Evolutionary conservation across 768 basidiomycete genomes (phyloP).

Genomic region (Trametes elegans): DNA sequence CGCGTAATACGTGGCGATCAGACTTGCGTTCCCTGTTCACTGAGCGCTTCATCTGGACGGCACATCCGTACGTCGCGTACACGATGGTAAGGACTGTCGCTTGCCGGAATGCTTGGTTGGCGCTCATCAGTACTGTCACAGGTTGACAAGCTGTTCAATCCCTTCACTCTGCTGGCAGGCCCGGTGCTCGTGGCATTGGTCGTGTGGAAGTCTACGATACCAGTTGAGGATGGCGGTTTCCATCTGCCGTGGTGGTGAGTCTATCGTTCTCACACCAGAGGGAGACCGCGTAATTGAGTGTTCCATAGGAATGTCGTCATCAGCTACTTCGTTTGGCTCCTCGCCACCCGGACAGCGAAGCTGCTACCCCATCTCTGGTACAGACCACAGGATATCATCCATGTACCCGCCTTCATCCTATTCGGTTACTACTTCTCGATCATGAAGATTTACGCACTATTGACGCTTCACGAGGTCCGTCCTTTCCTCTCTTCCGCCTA

Average conservation of each 20-base stretch:
- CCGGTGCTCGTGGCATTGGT: constrained; percentile 76
- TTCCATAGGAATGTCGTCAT: constrained; percentile 60
- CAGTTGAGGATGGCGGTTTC: constrained; percentile 66
- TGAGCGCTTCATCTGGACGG: constrained; percentile 84
- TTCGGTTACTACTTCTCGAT: constrained; percentile 95
- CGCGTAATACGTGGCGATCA: constrained; percentile 90
- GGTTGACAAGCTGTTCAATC: constrained; percentile 86
- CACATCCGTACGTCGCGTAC: constrained; percentile 79
- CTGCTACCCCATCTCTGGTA: constrained; percentile 60
- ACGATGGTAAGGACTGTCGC: constrained; percentile 80
- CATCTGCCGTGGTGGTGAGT: constrained; percentile 83
- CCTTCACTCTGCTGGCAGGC: constrained; percentile 82
- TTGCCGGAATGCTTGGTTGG: neutral
- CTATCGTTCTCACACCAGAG: too few relatives aligned
- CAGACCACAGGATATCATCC: constrained; percentile 55
- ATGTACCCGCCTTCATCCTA: constrained; percentile 64
- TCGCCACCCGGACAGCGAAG: constrained; percentile 73
- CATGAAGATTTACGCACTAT: constrained; percentile 92
- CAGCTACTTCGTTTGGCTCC: constrained; percentile 69
- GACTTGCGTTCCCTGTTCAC: constrained; percentile 87
- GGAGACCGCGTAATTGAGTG: too few relatives aligned
- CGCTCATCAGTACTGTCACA: constrained; percentile 28
- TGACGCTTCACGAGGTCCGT: constrained; percentile 85
- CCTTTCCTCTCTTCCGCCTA: neutral
- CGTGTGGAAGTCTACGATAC: constrained; percentile 75